These are phyloP conservation scores for Sanguinoderma infundibulare DNA, from an alignment of 1,284 basidiomycete species.

Conservation along the genomic window DNA sequence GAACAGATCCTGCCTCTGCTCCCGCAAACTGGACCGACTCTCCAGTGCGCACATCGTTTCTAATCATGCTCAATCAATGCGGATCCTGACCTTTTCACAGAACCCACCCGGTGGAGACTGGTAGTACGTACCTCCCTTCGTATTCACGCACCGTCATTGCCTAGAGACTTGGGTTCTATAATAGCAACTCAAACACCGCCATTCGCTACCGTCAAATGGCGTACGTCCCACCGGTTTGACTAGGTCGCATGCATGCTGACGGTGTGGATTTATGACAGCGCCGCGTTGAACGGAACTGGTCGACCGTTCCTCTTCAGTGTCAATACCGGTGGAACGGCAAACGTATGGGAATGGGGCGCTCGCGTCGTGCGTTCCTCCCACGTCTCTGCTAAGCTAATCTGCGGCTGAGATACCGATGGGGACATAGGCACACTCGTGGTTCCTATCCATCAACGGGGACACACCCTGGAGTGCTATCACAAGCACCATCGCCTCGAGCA, in stretches of 20 bases:
- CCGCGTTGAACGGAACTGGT: constrained; percentile 44
- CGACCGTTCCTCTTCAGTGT: constrained; percentile 50
- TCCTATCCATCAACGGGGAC: constrained; percentile 55
- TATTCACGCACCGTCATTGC: too few species aligned
- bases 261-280: too few species aligned
- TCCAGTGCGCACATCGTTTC: constrained; percentile 33
- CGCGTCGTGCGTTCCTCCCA: constrained; percentile 44
- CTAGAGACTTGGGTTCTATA: background rate
- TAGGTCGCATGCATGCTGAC: background rate
- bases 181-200: constrained; percentile 59
- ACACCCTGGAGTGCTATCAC: constrained; percentile 55
- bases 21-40: constrained; percentile 55
- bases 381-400: background rate
- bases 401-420: too few species aligned
- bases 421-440: constrained; percentile 61
- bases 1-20: constrained; percentile 58
- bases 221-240: constrained; percentile 36
- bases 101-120: constrained; percentile 47
- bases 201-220: constrained; percentile 60
- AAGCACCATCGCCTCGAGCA: constrained; percentile 48
- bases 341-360: constrained; percentile 60
- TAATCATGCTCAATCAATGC: background rate
- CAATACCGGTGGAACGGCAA: constrained; percentile 55
- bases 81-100: constrained; percentile 30
- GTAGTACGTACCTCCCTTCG: constrained; percentile 46